Evolutionary conservation across 768 basidiomycete species (phyloP), one percentile per base, ranked within the genome.

Genomic region (Leucocoprinus leucothites): DNA sequence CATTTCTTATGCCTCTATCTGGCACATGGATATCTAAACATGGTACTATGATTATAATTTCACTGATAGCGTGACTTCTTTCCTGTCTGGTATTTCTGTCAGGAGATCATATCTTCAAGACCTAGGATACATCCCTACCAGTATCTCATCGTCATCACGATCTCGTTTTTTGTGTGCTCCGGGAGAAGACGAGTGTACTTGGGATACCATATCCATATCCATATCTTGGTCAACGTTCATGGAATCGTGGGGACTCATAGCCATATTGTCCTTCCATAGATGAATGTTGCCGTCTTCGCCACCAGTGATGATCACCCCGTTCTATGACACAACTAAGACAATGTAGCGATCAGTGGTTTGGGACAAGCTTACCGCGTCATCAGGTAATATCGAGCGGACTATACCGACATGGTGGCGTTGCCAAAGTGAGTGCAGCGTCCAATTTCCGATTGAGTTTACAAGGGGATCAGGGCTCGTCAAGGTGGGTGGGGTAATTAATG

Each of bases 341-440:
- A 40, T 35, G 18, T 21, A 34, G 5, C 6, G 22, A 41, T n/a
- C 24, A 31, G 31, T 31, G 6, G 7, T 35, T 2, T 21, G 35
- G 16, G 3, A 45, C 21, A 25, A 26, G 14, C 63, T 38, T 13
- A 83, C 84, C 55, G 74, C 62, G 63, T 82, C 77, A 58, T 87
- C 85, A 76, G 78, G 84, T 21, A 78, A 57, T 7, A 83, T 61
- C 11, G 80, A 78, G 21, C 85, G 75, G 2, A 87, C 80, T 18
- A 87, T 62, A 3, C 82, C 85, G 4, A 67, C 62, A 61, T 87
- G 85, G 7, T 80, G 81, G 9, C 72, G 71, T 13, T 78, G 71
- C 82, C 82, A 86, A 2, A 77, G 62, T 48, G 75, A 78, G 40
- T 75, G 72, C 19, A 86, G 63, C 41, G 64, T 68, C 84, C 84